Evolutionary conservation across 176 grass and related monocot species (phyloP).

Genomic region (Sorghum bicolor): Sorghum_bicolor_NCBIv3 NC_012879.2:3077501-3078000

Average conservation of each 20-base stretch:
- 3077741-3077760: constrained; percentile 19
- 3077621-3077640: not conserved
- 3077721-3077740: not conserved
- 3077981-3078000: constrained; percentile 71
- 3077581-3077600: constrained; percentile 9
- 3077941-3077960: constrained; percentile 51
- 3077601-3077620: not conserved
- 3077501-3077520: not conserved
- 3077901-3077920: constrained; percentile 62
- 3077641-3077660: not conserved
- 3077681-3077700: not conserved
- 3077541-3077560: not conserved
- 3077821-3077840: not conserved
- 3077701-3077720: not conserved
- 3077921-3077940: constrained; percentile 66
- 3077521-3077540: not conserved
- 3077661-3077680: not conserved
- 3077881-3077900: constrained; percentile 56
- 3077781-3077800: not conserved
- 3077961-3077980: constrained; percentile 66
- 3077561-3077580: not conserved
- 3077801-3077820: not conserved
- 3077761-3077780: constrained; percentile 2
- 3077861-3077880: constrained; percentile 84
- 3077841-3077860: constrained; percentile 20